A percentile compares a stretch with the other conserved stretches of the same genome.
These are phyloP conservation scores for Carex scoparia DNA, from an alignment of 176 grass and related monocot genomes.

Conservation along the genomic window DNA sequence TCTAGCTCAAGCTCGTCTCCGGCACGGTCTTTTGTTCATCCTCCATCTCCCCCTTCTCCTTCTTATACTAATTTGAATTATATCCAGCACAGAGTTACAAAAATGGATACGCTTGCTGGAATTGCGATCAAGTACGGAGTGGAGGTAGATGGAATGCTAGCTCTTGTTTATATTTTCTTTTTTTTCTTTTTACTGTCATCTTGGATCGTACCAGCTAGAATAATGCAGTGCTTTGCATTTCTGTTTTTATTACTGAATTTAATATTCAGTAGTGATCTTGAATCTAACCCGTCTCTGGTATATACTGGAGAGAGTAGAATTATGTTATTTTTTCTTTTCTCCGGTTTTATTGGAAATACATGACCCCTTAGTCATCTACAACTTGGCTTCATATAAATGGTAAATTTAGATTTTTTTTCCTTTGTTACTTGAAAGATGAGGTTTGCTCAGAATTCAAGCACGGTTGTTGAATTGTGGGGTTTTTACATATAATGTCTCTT, in stretches of 20 bases:
- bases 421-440: background rate
- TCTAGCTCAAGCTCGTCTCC: conserved; percentile 18
- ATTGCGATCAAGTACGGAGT: conserved; percentile 97
- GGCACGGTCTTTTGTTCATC: conserved; percentile 30
- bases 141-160: conserved; percentile 59
- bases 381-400: background rate
- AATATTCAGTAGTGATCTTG: background rate
- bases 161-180: background rate
- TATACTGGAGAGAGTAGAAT: background rate
- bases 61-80: conserved; percentile 58
- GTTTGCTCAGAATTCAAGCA: background rate
- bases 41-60: conserved; percentile 28
- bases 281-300: background rate
- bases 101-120: conserved; percentile 90
- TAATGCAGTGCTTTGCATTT: background rate
- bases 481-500: background rate
- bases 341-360: background rate
- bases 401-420: background rate
- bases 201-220: conserved; percentile 30
- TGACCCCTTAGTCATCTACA: background rate
- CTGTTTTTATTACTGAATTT: conserved; percentile 6
- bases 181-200: conserved; percentile 17
- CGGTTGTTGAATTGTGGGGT: background rate
- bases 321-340: background rate
- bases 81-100: conserved; percentile 78